Evolutionary conservation across 768 basidiomycete species (phyloP).

Genomic region (Hygrocybe punicea): DNA sequence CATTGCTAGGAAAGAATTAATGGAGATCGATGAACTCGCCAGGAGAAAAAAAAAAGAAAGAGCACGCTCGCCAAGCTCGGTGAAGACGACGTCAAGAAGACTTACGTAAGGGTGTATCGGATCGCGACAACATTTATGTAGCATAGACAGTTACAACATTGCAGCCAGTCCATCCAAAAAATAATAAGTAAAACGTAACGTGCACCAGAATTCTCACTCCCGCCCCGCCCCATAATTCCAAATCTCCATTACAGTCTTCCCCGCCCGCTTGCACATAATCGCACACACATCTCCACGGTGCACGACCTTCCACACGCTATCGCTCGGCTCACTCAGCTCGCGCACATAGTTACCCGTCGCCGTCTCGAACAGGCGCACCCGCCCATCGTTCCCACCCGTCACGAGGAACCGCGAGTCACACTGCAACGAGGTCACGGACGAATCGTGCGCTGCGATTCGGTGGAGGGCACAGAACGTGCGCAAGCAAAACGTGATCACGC

Average conservation of each 20-base stretch:
- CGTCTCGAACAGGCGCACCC: constrained; percentile 70
- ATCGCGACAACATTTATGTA: no score
- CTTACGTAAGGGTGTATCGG: no score
- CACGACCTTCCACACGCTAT: constrained; percentile 84
- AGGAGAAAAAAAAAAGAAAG: no score
- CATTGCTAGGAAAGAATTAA: constrained; percentile 3
- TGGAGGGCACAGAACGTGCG: constrained; percentile 44
- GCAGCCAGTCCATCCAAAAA: no score
- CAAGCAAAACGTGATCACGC: constrained; percentile 48
- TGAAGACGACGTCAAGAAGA: no score
- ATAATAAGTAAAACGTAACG: no score
- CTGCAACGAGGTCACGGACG: constrained; percentile 82
- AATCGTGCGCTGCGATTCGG: constrained; percentile 84
- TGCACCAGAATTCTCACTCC: neutral
- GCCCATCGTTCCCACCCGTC: constrained; percentile 81
- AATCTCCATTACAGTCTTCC: constrained; percentile 85
- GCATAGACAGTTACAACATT: no score
- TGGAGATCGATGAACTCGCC: no score
- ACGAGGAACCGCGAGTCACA: constrained; percentile 80
- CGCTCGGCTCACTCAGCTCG: constrained; percentile 72
- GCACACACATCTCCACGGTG: constrained; percentile 71
- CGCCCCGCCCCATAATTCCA: constrained; percentile 63
- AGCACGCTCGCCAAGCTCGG: no score
- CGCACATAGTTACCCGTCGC: constrained; percentile 65
- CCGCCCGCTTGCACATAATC: constrained; percentile 74